Conservation (phyloP, 768 basidiomycete genomes). For the Wakefieldia striispora region DNA sequence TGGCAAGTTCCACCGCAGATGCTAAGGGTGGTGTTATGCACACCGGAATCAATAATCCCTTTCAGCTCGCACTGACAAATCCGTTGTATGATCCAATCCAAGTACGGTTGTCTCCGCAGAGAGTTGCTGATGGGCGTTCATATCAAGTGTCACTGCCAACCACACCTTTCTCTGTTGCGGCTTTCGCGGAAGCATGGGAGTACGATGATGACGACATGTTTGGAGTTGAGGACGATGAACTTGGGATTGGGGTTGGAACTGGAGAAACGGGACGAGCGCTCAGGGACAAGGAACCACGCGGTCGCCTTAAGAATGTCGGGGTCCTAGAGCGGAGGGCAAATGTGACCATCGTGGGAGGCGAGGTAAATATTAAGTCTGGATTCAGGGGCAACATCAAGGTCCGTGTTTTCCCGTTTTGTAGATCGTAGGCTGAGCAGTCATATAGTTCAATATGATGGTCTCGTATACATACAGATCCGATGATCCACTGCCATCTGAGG, state of each 20-base stretch:
- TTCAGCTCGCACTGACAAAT: constrained; percentile 90
- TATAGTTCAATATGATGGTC: constrained; percentile 90
- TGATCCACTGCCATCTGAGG: constrained; percentile 68
- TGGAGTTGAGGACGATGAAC: constrained; percentile 43
- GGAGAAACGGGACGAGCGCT: constrained; percentile 36
- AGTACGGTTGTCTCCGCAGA: constrained; percentile 80
- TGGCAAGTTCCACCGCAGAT: constrained; percentile 34
- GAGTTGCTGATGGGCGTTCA: constrained; percentile 41
- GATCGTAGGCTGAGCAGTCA: constrained; percentile 1
- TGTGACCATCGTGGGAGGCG: constrained; percentile 83
- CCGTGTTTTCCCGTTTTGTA: constrained; percentile 20
- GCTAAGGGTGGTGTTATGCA: constrained; percentile 47
- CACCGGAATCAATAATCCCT: constrained; percentile 78
- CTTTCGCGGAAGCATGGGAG: constrained; percentile 97
- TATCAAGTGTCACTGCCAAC: constrained; percentile 82
- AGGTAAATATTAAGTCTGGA: constrained; percentile 81
- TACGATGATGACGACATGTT: constrained; percentile 94
- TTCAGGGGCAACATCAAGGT: constrained; percentile 80
- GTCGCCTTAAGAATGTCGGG: constrained; percentile 60
- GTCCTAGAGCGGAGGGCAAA: constrained; percentile 90
- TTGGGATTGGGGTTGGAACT: constrained; percentile 27
- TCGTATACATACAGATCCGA: constrained; percentile 94
- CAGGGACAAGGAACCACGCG: constrained; percentile 47
- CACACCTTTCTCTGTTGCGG: constrained; percentile 75
- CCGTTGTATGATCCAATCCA: constrained; percentile 95